phyloP scores from a whole-genome alignment of 2,329 filamentous ascomycete species.

The Fusarium sp. region DNA sequence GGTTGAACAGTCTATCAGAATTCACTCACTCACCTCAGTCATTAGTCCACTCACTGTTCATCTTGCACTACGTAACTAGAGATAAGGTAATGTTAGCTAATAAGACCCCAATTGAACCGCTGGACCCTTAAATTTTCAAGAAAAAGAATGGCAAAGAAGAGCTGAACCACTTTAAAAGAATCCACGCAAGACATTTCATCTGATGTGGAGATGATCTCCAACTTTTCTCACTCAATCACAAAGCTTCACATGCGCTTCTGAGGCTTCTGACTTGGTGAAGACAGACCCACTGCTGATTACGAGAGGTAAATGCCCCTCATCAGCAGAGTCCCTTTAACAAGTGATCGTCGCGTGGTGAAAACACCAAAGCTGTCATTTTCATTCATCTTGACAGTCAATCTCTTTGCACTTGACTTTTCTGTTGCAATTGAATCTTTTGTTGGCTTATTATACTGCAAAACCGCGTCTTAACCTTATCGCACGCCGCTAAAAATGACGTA shows the following conservation, averaged over 20 bases:
- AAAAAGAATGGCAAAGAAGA: constrained; percentile 21
- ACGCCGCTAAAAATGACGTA: constrained; percentile 52
- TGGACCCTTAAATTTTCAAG: constrained; percentile 4
- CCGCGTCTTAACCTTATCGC: not conserved
- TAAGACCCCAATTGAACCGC: not conserved
- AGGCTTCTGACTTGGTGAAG: constrained; percentile 16
- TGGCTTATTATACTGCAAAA: not conserved
- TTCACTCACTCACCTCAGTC: not conserved
- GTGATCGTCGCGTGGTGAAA: constrained; percentile 24
- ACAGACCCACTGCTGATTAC: constrained; percentile 32
- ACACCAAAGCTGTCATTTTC: constrained; percentile 5
- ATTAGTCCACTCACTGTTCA: not conserved
- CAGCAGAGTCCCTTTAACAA: not conserved
- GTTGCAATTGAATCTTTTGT: not conserved
- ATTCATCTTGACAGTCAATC: not conserved
- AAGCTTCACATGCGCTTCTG: not conserved
- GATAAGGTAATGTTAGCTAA: not conserved
- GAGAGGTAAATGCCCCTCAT: constrained; percentile 23
- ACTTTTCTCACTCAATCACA: constrained; percentile 28
- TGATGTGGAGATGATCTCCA: constrained; percentile 33
- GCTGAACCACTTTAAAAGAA: constrained; percentile 28
- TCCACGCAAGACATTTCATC: constrained; percentile 11
- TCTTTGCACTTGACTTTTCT: not conserved
- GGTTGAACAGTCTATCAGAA: not conserved
- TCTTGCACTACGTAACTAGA: too few species aligned